phyloP scores from a whole-genome alignment of 306 rosid species.

The Heteromeles arbutifolia region DNA sequence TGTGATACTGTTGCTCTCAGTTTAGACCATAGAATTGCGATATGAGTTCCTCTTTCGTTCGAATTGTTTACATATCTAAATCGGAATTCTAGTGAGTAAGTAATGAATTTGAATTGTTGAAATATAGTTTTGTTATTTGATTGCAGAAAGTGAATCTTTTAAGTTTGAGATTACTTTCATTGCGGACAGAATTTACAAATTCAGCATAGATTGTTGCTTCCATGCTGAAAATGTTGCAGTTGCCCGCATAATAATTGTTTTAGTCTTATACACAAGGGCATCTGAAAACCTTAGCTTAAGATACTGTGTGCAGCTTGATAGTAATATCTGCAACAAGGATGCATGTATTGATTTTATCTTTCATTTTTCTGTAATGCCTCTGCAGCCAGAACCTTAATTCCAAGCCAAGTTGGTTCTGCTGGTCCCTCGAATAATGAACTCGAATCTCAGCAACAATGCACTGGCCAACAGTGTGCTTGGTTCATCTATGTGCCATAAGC shows the following conservation, averaged over 20 bases:
- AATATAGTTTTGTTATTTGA: not conserved
- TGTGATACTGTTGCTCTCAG: not conserved
- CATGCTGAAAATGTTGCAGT: not conserved
- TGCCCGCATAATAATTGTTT: too few species aligned
- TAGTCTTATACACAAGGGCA: too few species aligned
- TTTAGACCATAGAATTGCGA: not conserved
- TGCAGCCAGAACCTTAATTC: not conserved
- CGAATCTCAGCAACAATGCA: conserved; percentile 5
- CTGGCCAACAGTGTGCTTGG: conserved; percentile 9
- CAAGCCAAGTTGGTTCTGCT: not conserved
- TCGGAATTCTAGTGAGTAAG: not conserved
- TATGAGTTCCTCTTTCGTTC: too few species aligned
- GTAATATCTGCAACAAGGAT: not conserved
- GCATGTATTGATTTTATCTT: not conserved
- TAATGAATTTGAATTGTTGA: not conserved
- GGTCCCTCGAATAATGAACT: conserved; percentile 15
- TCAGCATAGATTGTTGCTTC: not conserved
- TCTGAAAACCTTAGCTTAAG: not conserved
- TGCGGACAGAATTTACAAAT: not conserved
- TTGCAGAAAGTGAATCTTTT: not conserved
- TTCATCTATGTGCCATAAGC: conserved; percentile 21
- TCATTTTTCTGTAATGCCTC: not conserved
- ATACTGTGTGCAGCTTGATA: not conserved
- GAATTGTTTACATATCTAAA: not conserved
- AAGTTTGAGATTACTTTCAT: not conserved